Evolutionary conservation across 2,329 filamentous ascomycete species (phyloP).

Genomic region (Hypoxylon sp.): DNA sequence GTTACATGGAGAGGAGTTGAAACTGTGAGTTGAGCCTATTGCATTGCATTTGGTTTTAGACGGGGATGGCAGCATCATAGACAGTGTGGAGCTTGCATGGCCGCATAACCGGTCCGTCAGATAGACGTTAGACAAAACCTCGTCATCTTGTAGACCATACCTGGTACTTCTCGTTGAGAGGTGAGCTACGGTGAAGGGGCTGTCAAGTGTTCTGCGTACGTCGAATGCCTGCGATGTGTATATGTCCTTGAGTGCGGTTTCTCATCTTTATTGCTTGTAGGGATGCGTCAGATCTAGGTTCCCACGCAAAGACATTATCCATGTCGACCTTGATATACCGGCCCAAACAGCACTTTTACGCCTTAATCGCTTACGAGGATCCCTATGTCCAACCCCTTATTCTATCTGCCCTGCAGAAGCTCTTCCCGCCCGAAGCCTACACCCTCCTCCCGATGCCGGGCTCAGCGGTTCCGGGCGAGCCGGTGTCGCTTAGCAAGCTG

Average conservation of each 20-base stretch:
- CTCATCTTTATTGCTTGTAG: conserved; percentile 45
- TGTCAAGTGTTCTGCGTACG: conserved; percentile 29
- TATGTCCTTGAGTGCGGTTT: conserved; percentile 27
- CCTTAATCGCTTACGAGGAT: conserved; percentile 87
- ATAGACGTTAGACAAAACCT: conserved; percentile 45
- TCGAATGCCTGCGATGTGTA: conserved; percentile 33
- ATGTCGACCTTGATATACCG: conserved; percentile 43
- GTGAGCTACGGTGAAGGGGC: conserved; percentile 22
- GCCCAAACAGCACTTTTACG: conserved; percentile 69
- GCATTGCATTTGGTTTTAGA: conserved; percentile 45
- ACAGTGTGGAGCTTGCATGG: conserved; percentile 41
- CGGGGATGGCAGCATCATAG: conserved; percentile 41
- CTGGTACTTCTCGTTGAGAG: conserved; percentile 7
- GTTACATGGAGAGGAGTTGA: conserved; percentile 78
- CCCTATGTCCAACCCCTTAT: conserved; percentile 91
- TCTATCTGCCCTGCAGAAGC: conserved; percentile 75
- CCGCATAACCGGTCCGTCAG: conserved; percentile 32
- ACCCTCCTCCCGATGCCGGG: conserved; percentile 68
- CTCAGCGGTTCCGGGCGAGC: conserved; percentile 46
- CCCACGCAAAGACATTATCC: conserved; percentile 35
- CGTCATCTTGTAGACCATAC: conserved; percentile 26
- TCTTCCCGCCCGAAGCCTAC: conserved; percentile 70
- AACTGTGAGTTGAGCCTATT: conserved; percentile 78
- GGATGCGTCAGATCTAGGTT: conserved; percentile 35
- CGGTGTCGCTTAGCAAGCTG: conserved; percentile 56